Evolutionary conservation across 805 yeast species (phyloP), one percentile per base, ranked within the genome.

Genomic region (Yarrowia divulgata): DNA sequence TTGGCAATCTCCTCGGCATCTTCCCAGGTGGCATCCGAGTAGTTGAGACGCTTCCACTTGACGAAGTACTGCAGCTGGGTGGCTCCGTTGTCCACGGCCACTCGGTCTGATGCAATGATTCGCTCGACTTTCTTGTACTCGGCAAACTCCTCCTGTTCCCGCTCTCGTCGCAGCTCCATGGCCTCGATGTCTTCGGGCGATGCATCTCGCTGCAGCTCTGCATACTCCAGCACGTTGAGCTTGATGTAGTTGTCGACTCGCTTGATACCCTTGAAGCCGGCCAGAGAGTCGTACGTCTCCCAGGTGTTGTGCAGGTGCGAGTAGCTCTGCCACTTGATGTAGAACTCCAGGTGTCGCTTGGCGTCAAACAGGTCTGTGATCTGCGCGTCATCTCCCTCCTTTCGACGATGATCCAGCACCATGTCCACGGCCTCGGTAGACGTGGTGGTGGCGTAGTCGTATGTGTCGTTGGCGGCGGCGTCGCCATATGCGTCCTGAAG

Each of bases 11-110:
- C 89, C 66, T 88, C 89, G 0, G 98, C 98, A 73, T 87, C 86
- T 79, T 95, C 99, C 98, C 98, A 95, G 6, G 98, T 92, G 70
- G 97, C 91, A 74, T 91, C 97, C 79, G 96, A 98, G 76, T 95
- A 95, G 74, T 93, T 90, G 35, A 95, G 83, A 68, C 98, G 85
- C 76, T 88, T 89, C 99, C 99, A 95, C 79, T 95, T 95, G 71
- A 93, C 94, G 71, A 89, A 85, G 78, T 95, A 95, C 76, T 88
- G 89, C 71, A 95, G 82, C 69, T 85, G 88, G 29, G 89, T 86
- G 39, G 83, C 84, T 48, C 90, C 93, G 68, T 83, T 85, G 52
- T 66, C 69, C 12, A 54, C 60, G 8, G 73, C 73, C 14, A 77
- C 75, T 77, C 99, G 87, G 74, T 91, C 91, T 67, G 93, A 87